These are phyloP conservation scores for Magnusiomyces suaveolens DNA, from an alignment of 1,139 yeast genomes.

Conservation along the genomic window DNA sequence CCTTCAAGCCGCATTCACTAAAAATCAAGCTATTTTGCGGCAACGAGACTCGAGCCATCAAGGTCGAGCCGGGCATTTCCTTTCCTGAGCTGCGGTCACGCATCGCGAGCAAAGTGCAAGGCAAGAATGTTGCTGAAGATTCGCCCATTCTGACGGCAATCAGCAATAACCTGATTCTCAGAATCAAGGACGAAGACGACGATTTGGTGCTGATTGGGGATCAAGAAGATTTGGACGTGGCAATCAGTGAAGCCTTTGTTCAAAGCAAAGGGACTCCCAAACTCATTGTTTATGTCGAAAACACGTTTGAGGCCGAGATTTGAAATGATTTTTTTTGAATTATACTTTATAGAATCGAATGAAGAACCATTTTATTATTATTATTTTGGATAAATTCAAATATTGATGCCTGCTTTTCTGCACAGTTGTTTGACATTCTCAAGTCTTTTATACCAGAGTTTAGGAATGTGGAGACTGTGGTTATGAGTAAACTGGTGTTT, in stretches of 20 bases:
- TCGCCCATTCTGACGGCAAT: background rate
- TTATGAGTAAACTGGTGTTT: too few relatives aligned
- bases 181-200: constrained; percentile 14
- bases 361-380: background rate
- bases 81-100: constrained; percentile 7
- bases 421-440: too few relatives aligned
- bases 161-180: background rate
- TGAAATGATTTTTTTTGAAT: too few relatives aligned
- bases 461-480: too few relatives aligned
- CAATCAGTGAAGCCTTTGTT: constrained; percentile 1
- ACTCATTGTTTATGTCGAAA: constrained; percentile 2
- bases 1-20: background rate
- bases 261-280: background rate
- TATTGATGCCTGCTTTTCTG: too few relatives aligned
- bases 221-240: constrained; percentile 13
- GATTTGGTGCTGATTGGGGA: constrained; percentile 12
- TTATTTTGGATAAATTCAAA: too few relatives aligned
- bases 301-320: constrained; percentile 1
- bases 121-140: background rate
- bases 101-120: constrained; percentile 7
- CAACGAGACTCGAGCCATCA: constrained; percentile 12
- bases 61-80: constrained; percentile 6
- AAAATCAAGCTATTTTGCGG: constrained; percentile 12
- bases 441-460: too few relatives aligned
- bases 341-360: too few relatives aligned